Base-by-base conservation (phyloP, 257 asterid species). In the Nicotiana undulata region DNA sequence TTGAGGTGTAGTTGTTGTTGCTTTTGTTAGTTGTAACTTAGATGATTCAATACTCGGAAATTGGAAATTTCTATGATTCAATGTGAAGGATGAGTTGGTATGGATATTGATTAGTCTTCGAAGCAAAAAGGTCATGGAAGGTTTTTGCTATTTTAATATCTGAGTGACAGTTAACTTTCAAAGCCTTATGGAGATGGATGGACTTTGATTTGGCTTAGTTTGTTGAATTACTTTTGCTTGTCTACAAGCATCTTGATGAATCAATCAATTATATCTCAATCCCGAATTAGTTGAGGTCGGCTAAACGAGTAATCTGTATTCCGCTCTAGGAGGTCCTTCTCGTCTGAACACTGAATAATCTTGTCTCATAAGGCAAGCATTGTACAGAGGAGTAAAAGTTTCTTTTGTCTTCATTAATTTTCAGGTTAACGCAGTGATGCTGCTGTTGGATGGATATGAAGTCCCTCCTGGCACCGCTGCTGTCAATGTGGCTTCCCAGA, bases 371-470 rank as follows among this genome's bases (percentile, higher is more conserved):
- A 46, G 78, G 15, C 5, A 24, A 46, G 55, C 78, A 72, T 12
- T 72, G n/a, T 46, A 24, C 0, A 13, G 16, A 22, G 22, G 16
- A 46, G 28, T 72, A 46, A 40, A 20, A 22, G 0, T 67, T 46
- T 4, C 13, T 72, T 70, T 72, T 44, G 13, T 46, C 77, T 12
- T 31, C 34, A 4, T 70, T 70, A 34, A 24, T 72, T 59, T 81
- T 86, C 89, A 91, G 98, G 98, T 91, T 81, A 97, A 91, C 87
- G 97, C 93, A 74, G 97, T 91, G 70, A 94, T 93, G 66, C 87
- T 93, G 81, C 86, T 93, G 52, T 81, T 93, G 81, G 98, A 97
- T 79, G 97, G 97, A 60, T 91, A 91, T 63, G 97, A 93, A 86
- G 84, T 90, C 65, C 93, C 91, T 75, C 80, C 87, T 16, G 90